Evolutionary conservation across 192 early-diverging fungal genomes (phyloP).

Genomic region (Dispira simplex): DNA sequence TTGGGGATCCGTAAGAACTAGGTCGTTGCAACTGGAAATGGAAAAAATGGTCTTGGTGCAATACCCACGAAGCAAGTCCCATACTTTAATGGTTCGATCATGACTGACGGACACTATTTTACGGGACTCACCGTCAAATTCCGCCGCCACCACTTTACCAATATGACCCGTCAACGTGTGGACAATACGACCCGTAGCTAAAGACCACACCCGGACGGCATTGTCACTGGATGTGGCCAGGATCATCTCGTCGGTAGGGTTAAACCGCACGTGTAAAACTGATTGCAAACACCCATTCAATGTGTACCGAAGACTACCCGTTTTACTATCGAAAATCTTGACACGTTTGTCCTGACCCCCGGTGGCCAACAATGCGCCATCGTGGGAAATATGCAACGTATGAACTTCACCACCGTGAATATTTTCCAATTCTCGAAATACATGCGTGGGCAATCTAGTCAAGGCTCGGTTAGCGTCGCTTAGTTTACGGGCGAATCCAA

Average conservation of each 20-base stretch:
- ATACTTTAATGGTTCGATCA: constrained; percentile 90
- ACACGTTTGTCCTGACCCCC: constrained; percentile 71
- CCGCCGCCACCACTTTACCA: constrained; percentile 78
- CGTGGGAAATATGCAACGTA: constrained; percentile 51
- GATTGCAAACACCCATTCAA: constrained; percentile 73
- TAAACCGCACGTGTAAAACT: constrained; percentile 71
- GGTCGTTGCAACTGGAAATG: constrained; percentile 87
- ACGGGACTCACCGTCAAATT: constrained; percentile 62
- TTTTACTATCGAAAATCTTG: constrained; percentile 59
- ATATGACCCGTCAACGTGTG: constrained; percentile 92
- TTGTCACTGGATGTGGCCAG: constrained; percentile 83
- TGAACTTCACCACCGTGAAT: constrained; percentile 67
- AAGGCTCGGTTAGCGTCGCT: constrained; percentile 4
- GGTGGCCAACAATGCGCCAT: constrained; percentile 56
- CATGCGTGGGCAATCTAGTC: constrained; percentile 24
- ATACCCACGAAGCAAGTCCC: constrained; percentile 83
- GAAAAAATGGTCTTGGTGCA: constrained; percentile 87
- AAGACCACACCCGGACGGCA: constrained; percentile 73
- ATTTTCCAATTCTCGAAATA: constrained; percentile 24
- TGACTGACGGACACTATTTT: constrained; percentile 87
- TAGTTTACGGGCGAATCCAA: not conserved
- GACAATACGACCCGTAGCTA: constrained; percentile 60
- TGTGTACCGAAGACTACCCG: constrained; percentile 39
- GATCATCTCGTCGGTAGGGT: constrained; percentile 43
- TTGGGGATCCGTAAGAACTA: constrained; percentile 58